Evolutionary conservation across 129 eudicot species (phyloP), one percentile per base, ranked within the genome.

Genomic region (Ambrosia artemisiifolia): DNA sequence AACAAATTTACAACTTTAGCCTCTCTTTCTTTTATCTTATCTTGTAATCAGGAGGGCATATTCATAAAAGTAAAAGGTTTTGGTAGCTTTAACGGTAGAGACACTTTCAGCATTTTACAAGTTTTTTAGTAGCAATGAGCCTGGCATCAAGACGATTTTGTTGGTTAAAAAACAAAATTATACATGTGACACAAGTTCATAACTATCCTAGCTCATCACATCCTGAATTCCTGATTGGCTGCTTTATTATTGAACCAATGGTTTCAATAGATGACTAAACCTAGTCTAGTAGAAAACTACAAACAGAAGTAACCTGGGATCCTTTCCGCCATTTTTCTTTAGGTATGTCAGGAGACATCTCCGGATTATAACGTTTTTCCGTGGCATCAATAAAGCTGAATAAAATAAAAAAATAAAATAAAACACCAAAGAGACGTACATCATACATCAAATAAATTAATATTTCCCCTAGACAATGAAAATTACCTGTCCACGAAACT

Each of bases 401-500:
- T 32, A 73, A 34, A 50, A 67, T 32, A 40, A 20, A 70, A 40
- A 48, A 56, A 50, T 32, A 11, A 42, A 42, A 57, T 55, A 30
- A 11, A n/a, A 36, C 9, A 65, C 7, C 9, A 42, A 17, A 33
- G 28, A 53, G 33, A 50, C 40, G 65, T 19, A 24, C 43, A 49
- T 51, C 14, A 63, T 35, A 34, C n/a, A 63, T 40, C 16, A 34
- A 68, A 20, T 11, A 51, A 49, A 51, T 16, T 35, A 14, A 40
- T n/a, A 43, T 28, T 38, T 17, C 46, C 3, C 34, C 19, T 65
- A 8, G 19, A 81, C 18, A 43, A n/a, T 17, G 20, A 20, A 20
- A 38, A 72, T 51, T 74, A 86, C 91, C 87, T 79, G 76, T 86
- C 90, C 49, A 85, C 82, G 14, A 77, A 86, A 79, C 87, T 86